Evolutionary conservation across 768 basidiomycete genomes (phyloP).

Genomic region (Pulveroboletus frians): DNA sequence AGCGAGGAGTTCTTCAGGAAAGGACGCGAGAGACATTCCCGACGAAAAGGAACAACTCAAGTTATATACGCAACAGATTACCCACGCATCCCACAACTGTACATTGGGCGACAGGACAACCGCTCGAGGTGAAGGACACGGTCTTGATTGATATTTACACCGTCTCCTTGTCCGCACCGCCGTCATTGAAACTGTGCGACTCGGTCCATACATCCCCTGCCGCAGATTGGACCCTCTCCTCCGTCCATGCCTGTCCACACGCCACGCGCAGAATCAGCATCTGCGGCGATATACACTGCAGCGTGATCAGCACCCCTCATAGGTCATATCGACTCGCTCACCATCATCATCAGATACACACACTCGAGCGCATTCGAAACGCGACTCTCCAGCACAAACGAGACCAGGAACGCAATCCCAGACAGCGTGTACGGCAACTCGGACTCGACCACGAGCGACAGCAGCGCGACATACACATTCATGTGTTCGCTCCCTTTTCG

Average conservation of each 20-base stretch:
- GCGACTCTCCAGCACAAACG: slow-evolving; percentile 16
- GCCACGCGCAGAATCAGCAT: slow-evolving; percentile 23
- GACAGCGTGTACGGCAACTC: slow-evolving; percentile 24
- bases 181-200: neutral
- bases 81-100: too few species aligned
- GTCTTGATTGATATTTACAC: neutral
- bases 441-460: slow-evolving; percentile 20
- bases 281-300: slow-evolving; percentile 24
- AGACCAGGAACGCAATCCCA: slow-evolving; percentile 21
- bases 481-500: slow-evolving; percentile 8
- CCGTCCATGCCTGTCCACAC: slow-evolving; percentile 14
- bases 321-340: neutral
- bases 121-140: too few species aligned
- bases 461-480: slow-evolving; percentile 15
- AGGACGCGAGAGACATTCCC: slow-evolving; percentile 23
- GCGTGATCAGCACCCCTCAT: neutral
- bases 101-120: too few species aligned
- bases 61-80: too few species aligned
- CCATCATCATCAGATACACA: slow-evolving; percentile 24
- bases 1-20: slow-evolving; percentile 43
- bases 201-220: neutral
- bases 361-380: slow-evolving; percentile 11
- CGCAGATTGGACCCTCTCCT: slow-evolving; percentile 14
- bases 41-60: neutral
- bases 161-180: neutral